A percentile compares a stretch with the other conserved stretches of the same genome.
These are phyloP conservation scores for Starmerella geochares DNA, from an alignment of 805 yeast species.

Conservation along the genomic window DNA sequence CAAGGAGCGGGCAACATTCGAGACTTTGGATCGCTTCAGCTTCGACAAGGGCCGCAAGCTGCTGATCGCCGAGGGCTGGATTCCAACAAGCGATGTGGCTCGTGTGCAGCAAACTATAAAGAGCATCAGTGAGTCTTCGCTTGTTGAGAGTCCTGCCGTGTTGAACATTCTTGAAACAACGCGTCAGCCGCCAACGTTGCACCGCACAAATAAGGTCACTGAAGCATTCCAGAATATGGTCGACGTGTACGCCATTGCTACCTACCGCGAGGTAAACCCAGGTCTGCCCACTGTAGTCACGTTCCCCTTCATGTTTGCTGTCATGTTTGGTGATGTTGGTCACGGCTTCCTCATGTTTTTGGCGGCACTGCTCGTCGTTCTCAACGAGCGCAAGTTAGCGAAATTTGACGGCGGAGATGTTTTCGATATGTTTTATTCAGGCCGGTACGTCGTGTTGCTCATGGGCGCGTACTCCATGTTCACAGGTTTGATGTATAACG, in stretches of 20 bases:
- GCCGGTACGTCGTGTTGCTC: conserved; percentile 77
- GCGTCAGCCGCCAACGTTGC: conserved; percentile 84
- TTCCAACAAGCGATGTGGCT: conserved; percentile 67
- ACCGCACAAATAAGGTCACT: conserved; percentile 89
- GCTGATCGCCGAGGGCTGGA: conserved; percentile 93
- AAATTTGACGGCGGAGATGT: conserved; percentile 77
- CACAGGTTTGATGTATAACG: conserved; percentile 90
- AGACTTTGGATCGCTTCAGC: conserved; percentile 66
- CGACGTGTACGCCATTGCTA: conserved; percentile 90
- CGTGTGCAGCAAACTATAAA: conserved; percentile 57
- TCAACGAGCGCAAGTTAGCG: conserved; percentile 62
- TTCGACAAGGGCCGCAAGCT: conserved; percentile 78
- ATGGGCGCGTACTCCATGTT: conserved; percentile 96
- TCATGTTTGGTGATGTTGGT: conserved; percentile 98
- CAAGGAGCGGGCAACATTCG: conserved; percentile 75
- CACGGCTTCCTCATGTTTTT: conserved; percentile 79
- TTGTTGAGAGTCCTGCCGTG: conserved; percentile 39
- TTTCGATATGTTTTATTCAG: conserved; percentile 90
- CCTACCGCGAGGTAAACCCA: conserved; percentile 91
- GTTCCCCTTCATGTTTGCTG: conserved; percentile 96
- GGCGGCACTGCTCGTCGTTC: conserved; percentile 60
- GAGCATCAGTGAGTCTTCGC: conserved; percentile 45
- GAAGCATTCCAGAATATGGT: conserved; percentile 85
- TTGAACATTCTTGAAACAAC: conserved; percentile 53
- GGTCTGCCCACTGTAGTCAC: conserved; percentile 91